Evolutionary conservation across 2,329 filamentous ascomycete species (phyloP).

Genomic region (Nemania sp.): DNA sequence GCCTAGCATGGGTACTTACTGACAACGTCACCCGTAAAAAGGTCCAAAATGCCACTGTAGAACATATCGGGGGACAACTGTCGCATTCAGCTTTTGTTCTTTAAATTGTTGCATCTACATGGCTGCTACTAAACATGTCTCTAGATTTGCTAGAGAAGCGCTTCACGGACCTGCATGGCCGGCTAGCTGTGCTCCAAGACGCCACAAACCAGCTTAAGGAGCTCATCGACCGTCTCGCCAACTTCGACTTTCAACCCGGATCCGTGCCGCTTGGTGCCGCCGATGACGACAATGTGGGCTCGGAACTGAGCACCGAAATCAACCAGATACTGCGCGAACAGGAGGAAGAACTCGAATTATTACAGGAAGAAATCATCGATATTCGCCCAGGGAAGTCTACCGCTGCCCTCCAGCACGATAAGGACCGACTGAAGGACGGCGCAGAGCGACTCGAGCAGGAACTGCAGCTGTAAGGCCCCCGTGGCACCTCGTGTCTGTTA

Average conservation of each 20-base stretch:
- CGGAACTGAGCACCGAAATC: slow-evolving; percentile 85
- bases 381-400: slow-evolving; percentile 65
- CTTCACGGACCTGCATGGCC: slow-evolving; percentile 70
- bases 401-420: slow-evolving; percentile 70
- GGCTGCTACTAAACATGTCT: slow-evolving; percentile 59
- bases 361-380: slow-evolving; percentile 82
- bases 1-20: background rate
- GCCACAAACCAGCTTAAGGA: slow-evolving; percentile 68
- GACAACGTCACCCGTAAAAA: slow-evolving; percentile 24
- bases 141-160: slow-evolving; percentile 72
- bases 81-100: slow-evolving; percentile 23
- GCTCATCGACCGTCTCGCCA: slow-evolving; percentile 70
- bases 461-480: slow-evolving; percentile 70
- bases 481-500: background rate
- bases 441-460: slow-evolving; percentile 76
- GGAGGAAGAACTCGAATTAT: slow-evolving; percentile 84
- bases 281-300: slow-evolving; percentile 66
- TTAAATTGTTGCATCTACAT: too few species aligned
- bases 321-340: slow-evolving; percentile 80
- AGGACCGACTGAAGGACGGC: slow-evolving; percentile 73
- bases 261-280: slow-evolving; percentile 64
- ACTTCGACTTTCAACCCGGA: slow-evolving; percentile 69
- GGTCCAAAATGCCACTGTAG: slow-evolving; percentile 22
- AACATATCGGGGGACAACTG: slow-evolving; percentile 23
- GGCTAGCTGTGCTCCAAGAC: slow-evolving; percentile 70